phyloP scores from a whole-genome alignment of 805 yeast genomes.

The Millerozyma acaciae region DNA sequence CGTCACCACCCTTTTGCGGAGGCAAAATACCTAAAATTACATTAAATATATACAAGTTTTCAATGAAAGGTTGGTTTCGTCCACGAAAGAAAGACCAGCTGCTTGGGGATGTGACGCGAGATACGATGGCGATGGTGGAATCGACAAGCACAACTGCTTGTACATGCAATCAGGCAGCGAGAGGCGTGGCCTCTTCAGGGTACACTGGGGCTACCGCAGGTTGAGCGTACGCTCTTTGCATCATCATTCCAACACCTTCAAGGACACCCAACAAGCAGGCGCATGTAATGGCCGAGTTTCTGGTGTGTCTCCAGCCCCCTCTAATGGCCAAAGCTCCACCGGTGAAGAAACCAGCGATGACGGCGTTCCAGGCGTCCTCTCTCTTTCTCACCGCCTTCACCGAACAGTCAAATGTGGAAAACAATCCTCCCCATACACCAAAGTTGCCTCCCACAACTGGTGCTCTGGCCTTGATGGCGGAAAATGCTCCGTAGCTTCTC shows the following conservation, averaged over 20 bases:
- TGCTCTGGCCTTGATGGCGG: constrained; percentile 92
- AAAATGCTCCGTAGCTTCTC: constrained; percentile 81
- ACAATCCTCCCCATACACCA: constrained; percentile 99
- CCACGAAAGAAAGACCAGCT: not conserved
- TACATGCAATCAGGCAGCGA: constrained; percentile 28
- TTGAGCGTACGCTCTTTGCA: constrained; percentile 87
- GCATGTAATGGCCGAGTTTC: constrained; percentile 96
- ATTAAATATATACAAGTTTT: constrained; percentile 1
- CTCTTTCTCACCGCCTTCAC: constrained; percentile 94
- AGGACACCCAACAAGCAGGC: constrained; percentile 94
- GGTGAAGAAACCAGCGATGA: constrained; percentile 94
- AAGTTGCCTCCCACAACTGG: constrained; percentile 99
- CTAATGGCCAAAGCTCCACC: constrained; percentile 98
- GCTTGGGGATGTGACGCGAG: not conserved
- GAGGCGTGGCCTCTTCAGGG: constrained; percentile 36
- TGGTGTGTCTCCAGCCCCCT: constrained; percentile 97
- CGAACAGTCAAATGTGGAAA: constrained; percentile 92
- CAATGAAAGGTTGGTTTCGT: not conserved
- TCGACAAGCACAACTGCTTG: not conserved
- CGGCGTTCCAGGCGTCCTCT: constrained; percentile 98
- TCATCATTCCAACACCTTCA: constrained; percentile 97
- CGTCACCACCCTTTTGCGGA: too few species aligned
- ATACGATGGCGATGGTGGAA: not conserved
- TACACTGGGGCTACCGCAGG: constrained; percentile 45
- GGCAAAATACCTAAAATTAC: not conserved